Conservation (phyloP, 2,329 filamentous ascomycete species). For the Pestalotiopsis sp. region DNA sequence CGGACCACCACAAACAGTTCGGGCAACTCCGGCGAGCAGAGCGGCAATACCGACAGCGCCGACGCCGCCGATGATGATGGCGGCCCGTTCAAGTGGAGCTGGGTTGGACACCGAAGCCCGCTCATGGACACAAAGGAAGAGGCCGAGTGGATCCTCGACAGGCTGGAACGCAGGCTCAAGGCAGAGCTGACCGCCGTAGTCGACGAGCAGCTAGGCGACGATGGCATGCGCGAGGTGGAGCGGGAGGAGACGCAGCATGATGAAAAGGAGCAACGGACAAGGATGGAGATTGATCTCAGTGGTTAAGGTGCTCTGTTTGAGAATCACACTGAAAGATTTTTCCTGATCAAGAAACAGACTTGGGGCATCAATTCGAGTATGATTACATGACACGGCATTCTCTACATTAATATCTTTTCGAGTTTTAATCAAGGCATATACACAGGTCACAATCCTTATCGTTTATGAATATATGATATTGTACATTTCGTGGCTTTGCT, state of each 20-base stretch:
- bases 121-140: conserved; percentile 71
- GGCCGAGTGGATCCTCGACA: conserved; percentile 73
- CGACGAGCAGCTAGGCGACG: conserved; percentile 18
- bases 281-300: not conserved
- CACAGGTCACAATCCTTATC: not conserved
- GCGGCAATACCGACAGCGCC: conserved; percentile 14
- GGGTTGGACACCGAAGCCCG: conserved; percentile 71
- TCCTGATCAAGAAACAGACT: not conserved
- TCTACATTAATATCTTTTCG: not conserved
- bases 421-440: not conserved
- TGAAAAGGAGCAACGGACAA: not conserved
- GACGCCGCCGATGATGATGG: not conserved
- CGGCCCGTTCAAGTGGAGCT: conserved; percentile 63
- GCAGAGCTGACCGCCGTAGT: conserved; percentile 43
- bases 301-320: not conserved
- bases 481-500: not conserved
- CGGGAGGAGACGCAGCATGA: conserved; percentile 22
- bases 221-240: conserved; percentile 17
- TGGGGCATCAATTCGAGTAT: not conserved
- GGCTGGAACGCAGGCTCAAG: conserved; percentile 60
- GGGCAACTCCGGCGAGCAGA: conserved; percentile 2
- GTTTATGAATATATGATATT: not conserved
- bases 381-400: not conserved
- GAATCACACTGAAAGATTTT: not conserved
- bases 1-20: not conserved